These are phyloP conservation scores for Penicillium concentricum DNA, from an alignment of 2,329 filamentous ascomycete species.

Conservation along the genomic window DNA sequence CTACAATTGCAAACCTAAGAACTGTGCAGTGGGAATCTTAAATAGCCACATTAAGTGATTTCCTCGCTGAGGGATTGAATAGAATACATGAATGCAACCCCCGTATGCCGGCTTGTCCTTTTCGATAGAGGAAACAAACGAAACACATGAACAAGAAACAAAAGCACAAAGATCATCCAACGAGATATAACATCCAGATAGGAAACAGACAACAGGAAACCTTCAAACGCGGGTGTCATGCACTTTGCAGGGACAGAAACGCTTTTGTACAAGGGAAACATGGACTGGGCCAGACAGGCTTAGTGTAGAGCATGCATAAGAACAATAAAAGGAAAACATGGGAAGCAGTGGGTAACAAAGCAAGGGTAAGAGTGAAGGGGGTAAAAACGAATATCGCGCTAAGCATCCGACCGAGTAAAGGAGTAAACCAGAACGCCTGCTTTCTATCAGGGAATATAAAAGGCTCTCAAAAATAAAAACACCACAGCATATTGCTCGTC, in stretches of 20 bases:
- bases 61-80: slow-evolving; percentile 25
- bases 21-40: background rate
- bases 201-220: slow-evolving; percentile 9
- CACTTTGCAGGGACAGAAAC: slow-evolving; percentile 21
- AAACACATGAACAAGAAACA: slow-evolving; percentile 13
- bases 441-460: slow-evolving; percentile 42
- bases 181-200: slow-evolving; percentile 16
- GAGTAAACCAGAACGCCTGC: slow-evolving; percentile 38
- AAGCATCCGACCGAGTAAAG: slow-evolving; percentile 29
- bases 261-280: slow-evolving; percentile 35
- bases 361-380: slow-evolving; percentile 12
- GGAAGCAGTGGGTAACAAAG: background rate
- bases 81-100: slow-evolving; percentile 29
- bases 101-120: slow-evolving; percentile 3
- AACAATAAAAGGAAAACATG: slow-evolving; percentile 1
- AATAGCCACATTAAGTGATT: slow-evolving; percentile 23
- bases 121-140: slow-evolving; percentile 6
- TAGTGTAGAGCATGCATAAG: slow-evolving; percentile 17
- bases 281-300: background rate
- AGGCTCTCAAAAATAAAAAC: slow-evolving; percentile 28
- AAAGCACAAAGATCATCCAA: slow-evolving; percentile 9
- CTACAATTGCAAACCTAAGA: background rate
- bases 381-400: slow-evolving; percentile 26
- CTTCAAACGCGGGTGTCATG: slow-evolving; percentile 14
- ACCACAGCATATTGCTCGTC: slow-evolving; percentile 25